These are phyloP conservation scores for Cladosporium sp. DNA, from an alignment of 2,329 filamentous ascomycete genomes.

Conservation along the genomic window DNA sequence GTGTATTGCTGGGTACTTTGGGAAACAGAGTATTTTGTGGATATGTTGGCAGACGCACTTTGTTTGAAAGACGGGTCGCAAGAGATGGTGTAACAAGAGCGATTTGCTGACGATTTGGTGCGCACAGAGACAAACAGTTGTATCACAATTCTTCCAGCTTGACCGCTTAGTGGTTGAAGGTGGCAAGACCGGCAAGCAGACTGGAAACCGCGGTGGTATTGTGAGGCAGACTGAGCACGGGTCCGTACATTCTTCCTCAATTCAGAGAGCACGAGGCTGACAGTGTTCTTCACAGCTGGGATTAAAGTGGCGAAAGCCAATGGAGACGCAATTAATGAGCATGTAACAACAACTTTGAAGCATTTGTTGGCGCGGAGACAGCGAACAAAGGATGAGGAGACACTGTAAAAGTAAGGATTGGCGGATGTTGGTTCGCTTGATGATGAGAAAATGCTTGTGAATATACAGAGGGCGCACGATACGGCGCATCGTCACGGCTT, in stretches of 20 bases:
- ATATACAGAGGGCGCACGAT: constrained; percentile 3
- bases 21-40: neutral
- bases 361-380: constrained; percentile 6
- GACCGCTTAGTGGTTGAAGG: constrained; percentile 91
- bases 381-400: neutral
- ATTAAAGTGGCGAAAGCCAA: constrained; percentile 1
- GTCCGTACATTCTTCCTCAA: constrained; percentile 50
- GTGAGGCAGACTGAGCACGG: constrained; percentile 77
- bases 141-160: constrained; percentile 93
- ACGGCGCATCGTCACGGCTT: neutral
- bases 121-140: constrained; percentile 82
- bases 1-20: constrained; percentile 36
- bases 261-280: neutral
- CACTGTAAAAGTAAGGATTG: constrained; percentile 2
- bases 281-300: constrained; percentile 1
- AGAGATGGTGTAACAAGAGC: neutral
- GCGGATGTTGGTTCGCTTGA: neutral
- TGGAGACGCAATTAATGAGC: neutral
- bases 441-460: neutral
- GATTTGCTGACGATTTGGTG: constrained; percentile 40
- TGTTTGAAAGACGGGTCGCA: neutral
- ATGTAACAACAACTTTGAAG: constrained; percentile 16
- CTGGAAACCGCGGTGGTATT: constrained; percentile 65
- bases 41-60: neutral
- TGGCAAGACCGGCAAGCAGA: constrained; percentile 75